Conservation (phyloP, 176 grass and related monocot genomes). For the Lolium rigidum region DNA sequence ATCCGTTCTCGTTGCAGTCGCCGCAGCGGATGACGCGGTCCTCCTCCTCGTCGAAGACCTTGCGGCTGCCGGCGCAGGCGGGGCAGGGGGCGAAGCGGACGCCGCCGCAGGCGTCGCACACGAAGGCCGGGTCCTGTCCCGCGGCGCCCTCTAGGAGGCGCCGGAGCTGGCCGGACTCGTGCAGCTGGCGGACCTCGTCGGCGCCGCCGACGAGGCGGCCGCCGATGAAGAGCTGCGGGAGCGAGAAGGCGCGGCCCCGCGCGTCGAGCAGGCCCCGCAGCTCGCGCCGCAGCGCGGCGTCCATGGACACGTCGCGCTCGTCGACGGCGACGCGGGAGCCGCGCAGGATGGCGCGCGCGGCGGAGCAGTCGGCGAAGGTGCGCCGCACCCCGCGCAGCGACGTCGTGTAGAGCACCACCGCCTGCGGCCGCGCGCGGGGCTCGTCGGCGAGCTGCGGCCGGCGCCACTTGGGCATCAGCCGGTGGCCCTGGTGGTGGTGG, state of each 20-base stretch:
- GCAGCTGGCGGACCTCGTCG: conserved; percentile 73
- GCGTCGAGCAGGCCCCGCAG: conserved; percentile 65
- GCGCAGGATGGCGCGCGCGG: conserved; percentile 81
- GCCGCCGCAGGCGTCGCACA: conserved; percentile 86
- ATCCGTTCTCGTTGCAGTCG: conserved; percentile 94
- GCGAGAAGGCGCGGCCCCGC: conserved; percentile 60
- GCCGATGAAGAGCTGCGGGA: conserved; percentile 81
- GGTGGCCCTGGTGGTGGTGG: conserved; percentile 65
- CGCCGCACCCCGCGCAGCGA: conserved; percentile 88
- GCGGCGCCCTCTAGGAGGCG: conserved; percentile 76
- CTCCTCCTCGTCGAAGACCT: conserved; percentile 86
- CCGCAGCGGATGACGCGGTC: conserved; percentile 65
- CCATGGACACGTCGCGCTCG: conserved; percentile 92
- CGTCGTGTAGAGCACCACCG: conserved; percentile 86
- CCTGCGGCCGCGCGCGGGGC: conserved; percentile 57
- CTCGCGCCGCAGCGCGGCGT: conserved; percentile 77
- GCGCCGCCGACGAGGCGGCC: conserved; percentile 68
- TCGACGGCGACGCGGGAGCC: conserved; percentile 57
- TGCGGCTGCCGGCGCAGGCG: conserved; percentile 72
- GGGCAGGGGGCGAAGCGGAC: conserved; percentile 85
- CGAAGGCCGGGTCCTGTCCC: conserved; percentile 82
- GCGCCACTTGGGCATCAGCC: conserved; percentile 42
- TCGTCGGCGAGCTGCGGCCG: conserved; percentile 53
- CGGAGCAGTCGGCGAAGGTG: conserved; percentile 82
- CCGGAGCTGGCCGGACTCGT: conserved; percentile 78